Evolutionary conservation across 345 rosid genomes (phyloP), one percentile per base, ranked within the genome.

Genomic region (thale cress (Arabidopsis thaliana)): DNA sequence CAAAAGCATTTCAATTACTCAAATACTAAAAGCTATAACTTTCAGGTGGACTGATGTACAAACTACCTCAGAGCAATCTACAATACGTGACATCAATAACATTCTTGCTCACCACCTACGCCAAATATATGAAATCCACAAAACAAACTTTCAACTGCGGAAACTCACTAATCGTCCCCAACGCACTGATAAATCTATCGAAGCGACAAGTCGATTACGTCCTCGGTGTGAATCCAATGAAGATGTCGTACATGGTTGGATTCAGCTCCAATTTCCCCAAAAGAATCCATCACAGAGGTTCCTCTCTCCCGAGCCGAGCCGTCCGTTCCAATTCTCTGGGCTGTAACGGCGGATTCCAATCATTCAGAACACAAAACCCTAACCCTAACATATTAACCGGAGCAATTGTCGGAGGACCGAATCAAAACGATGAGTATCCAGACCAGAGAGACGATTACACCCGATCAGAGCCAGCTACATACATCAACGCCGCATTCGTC

Each of bases 231-330:
- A 94, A 90, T 62, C 96, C 98, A 12, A 25, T 76, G 74, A 78
- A 73, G 34, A 82, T 87, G 89, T 91, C 96, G 9, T 91, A 88
- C 85, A 94, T 91, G 96, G 96, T 94, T 7, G 98, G 93, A 11
- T 90, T 87, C 66, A 87, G 97, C 2, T 28, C 63, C 6, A 85
- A 64, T 41, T 94, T 66, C 72, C 97, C 98, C 0, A 79, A 76
- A 14, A 86, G 79, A 78, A 84, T 91, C 22, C 98, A 94, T 73
- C 96, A 91, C 53, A 84, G 95, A 16, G 92, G 88, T 12, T 86
- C 97, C 0, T 84, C 95, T 3, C 72, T 86, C 46, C 98, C 91
- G 53, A 86, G 94, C 12, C 28, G 74, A 32, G 82, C 76, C 14
- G 60, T 75, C 20, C 88, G 80, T 45, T 87, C 85, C 0, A 44